Conservation (phyloP, 208 protist genomes). For the Wallacemonas sp. region DNA sequence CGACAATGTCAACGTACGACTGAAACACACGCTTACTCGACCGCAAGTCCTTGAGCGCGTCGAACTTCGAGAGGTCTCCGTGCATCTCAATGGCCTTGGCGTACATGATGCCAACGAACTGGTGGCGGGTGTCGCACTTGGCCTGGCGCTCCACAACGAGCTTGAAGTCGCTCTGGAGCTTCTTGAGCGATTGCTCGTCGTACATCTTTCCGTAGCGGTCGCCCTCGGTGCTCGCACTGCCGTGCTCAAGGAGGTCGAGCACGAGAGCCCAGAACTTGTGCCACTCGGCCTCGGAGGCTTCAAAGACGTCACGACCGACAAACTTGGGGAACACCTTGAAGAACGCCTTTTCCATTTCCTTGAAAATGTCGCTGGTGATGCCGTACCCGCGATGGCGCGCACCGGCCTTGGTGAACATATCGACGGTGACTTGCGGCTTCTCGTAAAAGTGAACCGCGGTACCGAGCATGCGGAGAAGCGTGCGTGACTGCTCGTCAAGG, state of each 20-base stretch:
- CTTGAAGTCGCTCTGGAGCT: slow-evolving; percentile 63
- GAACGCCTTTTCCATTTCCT: slow-evolving; percentile 61
- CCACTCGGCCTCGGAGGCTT: slow-evolving; percentile 61
- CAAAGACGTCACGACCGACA: slow-evolving; percentile 61
- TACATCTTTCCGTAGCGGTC: slow-evolving; percentile 53
- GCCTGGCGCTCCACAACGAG: slow-evolving; percentile 52
- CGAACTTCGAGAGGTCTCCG: slow-evolving; percentile 54
- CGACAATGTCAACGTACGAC: slow-evolving; percentile 47
- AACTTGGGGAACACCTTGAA: slow-evolving; percentile 78
- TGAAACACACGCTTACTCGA: slow-evolving; percentile 52
- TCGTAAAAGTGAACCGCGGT: slow-evolving; percentile 73
- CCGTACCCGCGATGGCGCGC: slow-evolving; percentile 72
- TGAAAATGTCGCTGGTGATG: slow-evolving; percentile 48
- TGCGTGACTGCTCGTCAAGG: slow-evolving; percentile 56
- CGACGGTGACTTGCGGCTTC: slow-evolving; percentile 52
- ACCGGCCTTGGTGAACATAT: slow-evolving; percentile 68
- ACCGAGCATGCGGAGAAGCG: slow-evolving; percentile 61
- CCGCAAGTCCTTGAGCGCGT: slow-evolving; percentile 58
- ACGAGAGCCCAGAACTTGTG: slow-evolving; percentile 58
- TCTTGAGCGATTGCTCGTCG: slow-evolving; percentile 43
- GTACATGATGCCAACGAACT: slow-evolving; percentile 74
- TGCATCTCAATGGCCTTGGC: slow-evolving; percentile 70
- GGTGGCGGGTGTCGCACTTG: slow-evolving; percentile 40
- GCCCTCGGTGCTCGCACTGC: slow-evolving; percentile 50
- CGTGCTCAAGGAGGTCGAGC: slow-evolving; percentile 54